These are phyloP conservation scores for Coniferiporia sulphurascens DNA, from an alignment of 1,284 basidiomycete genomes.

Conservation along the genomic window DNA sequence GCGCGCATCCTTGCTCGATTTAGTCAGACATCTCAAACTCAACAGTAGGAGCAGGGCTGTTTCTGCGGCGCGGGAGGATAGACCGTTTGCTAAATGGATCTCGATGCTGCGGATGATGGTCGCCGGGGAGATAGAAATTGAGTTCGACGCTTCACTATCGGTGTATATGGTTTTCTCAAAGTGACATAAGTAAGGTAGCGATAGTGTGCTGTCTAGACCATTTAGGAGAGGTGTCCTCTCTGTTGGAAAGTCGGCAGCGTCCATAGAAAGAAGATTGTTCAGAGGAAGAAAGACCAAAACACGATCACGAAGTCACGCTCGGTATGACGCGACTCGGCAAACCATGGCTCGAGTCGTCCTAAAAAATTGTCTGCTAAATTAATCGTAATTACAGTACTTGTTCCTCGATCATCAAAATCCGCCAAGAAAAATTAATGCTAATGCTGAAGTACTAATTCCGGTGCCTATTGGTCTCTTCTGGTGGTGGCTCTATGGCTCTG, in stretches of 20 bases:
- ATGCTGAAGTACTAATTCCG: no score
- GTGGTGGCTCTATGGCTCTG: no score
- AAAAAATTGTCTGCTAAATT: no score
- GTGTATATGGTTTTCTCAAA: constrained; percentile 5
- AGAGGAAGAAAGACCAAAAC: neutral
- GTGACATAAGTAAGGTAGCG: constrained; percentile 2
- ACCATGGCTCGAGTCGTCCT: no score
- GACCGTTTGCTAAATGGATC: neutral
- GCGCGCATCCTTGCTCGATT: neutral
- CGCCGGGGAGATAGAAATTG: neutral
- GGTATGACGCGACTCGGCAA: neutral
- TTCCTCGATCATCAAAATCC: no score
- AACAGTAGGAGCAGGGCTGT: constrained; percentile 5
- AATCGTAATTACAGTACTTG: no score
- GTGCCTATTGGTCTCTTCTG: no score
- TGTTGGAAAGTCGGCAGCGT: neutral
- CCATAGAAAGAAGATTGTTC: neutral
- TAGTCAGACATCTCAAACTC: constrained; percentile 5
- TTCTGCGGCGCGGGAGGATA: neutral
- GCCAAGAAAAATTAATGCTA: no score
- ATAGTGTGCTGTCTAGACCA: neutral
- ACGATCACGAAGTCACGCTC: neutral
- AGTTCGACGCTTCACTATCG: neutral
- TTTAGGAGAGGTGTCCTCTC: constrained; percentile 16
- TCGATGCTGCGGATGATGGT: neutral